These are phyloP conservation scores for Pyricularia pennisetigena DNA, from an alignment of 2,329 filamentous ascomycete species.

Conservation along the genomic window DNA sequence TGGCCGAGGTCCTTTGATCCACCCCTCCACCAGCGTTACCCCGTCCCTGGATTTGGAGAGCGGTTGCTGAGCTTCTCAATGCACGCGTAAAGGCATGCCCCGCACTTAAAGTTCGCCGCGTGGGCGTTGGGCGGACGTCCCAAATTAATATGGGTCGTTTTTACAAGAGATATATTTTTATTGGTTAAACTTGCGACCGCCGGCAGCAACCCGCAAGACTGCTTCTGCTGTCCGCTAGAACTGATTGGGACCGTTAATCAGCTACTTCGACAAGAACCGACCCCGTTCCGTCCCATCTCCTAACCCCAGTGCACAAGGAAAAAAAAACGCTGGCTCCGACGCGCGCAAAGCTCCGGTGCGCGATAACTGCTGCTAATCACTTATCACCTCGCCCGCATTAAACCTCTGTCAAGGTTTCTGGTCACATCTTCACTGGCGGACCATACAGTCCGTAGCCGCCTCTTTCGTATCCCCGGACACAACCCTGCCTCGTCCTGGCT, in stretches of 20 bases:
- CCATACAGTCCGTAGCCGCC: background rate
- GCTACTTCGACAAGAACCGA: background rate
- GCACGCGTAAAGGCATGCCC: background rate
- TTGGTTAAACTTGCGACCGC: background rate
- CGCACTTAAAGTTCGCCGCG: background rate
- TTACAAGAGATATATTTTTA: background rate
- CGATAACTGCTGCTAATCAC: background rate
- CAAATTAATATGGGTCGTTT: background rate
- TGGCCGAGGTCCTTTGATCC: background rate
- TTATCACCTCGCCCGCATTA: background rate
- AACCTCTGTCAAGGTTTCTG: background rate
- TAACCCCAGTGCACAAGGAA: background rate
- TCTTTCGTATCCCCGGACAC: background rate
- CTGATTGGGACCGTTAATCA: background rate
- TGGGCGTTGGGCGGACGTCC: background rate
- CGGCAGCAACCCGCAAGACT: background rate
- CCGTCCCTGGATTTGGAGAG: conserved; percentile 1
- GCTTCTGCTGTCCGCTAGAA: no score
- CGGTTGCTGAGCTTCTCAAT: background rate
- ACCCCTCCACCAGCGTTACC: background rate
- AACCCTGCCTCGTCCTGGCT: background rate
- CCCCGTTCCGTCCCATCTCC: background rate
- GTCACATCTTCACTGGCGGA: background rate
- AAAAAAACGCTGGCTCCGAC: background rate
- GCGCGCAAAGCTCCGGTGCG: background rate